phyloP scores from a whole-genome alignment of 805 yeast species.

The Candida taoyuanica region DNA sequence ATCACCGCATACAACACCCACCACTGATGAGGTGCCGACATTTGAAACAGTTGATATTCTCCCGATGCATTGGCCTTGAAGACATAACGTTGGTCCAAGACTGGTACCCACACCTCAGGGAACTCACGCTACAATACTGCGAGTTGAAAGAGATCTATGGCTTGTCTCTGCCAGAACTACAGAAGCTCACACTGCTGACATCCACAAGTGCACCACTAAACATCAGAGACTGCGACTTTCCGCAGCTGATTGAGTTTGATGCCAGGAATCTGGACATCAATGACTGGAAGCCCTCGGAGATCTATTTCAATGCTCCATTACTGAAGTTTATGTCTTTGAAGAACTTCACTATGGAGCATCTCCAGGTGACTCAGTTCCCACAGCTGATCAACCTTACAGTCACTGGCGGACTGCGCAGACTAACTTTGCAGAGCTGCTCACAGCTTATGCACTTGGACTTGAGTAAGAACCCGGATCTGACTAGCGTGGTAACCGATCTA shows the following conservation, averaged over 20 bases:
- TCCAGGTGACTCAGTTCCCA: slow-evolving; percentile 6
- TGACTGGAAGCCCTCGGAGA: slow-evolving; percentile 6
- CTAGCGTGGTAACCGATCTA: neutral
- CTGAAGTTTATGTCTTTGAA: slow-evolving; percentile 5
- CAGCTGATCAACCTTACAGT: slow-evolving; percentile 6
- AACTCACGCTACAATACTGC: slow-evolving; percentile 13
- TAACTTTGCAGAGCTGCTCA: slow-evolving; percentile 3
- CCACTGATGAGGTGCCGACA: slow-evolving; percentile 14
- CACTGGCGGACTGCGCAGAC: slow-evolving; percentile 11
- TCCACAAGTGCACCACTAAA: slow-evolving; percentile 15
- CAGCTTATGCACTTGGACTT: slow-evolving; percentile 9
- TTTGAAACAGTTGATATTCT: slow-evolving; percentile 6
- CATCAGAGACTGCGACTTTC: slow-evolving; percentile 13
- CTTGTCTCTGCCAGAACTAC: slow-evolving; percentile 4
- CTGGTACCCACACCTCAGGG: slow-evolving; percentile 10
- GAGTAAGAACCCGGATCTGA: slow-evolving; percentile 7
- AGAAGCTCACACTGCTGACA: slow-evolving; percentile 7
- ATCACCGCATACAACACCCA: slow-evolving; percentile 6
- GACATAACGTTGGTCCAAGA: slow-evolving; percentile 1
- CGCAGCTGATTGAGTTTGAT: slow-evolving; percentile 10
- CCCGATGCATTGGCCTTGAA: slow-evolving; percentile 12
- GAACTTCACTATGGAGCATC: slow-evolving; percentile 10
- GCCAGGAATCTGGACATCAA: slow-evolving; percentile 15
- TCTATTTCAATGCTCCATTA: slow-evolving; percentile 11
- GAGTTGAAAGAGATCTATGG: slow-evolving; percentile 7